Base-by-base conservation (phyloP, 352 stramenopile species). In the Globisporangium heterothallicum region DNA sequence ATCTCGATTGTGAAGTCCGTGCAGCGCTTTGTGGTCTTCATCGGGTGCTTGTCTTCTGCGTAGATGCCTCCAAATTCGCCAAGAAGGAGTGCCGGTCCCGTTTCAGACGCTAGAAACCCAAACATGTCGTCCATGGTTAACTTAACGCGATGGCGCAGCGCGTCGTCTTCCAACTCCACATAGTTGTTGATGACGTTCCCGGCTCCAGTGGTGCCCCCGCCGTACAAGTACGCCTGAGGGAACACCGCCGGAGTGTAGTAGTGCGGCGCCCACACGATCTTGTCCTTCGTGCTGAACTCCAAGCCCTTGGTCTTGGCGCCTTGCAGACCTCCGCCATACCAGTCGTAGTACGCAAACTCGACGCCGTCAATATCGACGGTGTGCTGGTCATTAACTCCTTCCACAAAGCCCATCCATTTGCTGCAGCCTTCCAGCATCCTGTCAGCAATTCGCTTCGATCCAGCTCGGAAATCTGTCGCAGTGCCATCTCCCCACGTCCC, bases 51-150 rank as follows among this genome's bases (percentile, higher is more conserved):
- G 49, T 75, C 66, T 0, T n/a, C 46, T 3, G 56, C 27, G 18
- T 75, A 75, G 6, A 75, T 40, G 0, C 66, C 66, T 6, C 64
- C 64, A 30, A 75, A 75, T 26, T 75, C 63, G 3, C 66, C 66
- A 8, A 74, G 49, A 18, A 74, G 4, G 13, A 74, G 42, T 16
- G 66, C 63, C 1, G 63, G 43, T 2, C 52, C 63, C 14, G 57
- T 63, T 13, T 61, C 46, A 3, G 48, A 53, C 6, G 61, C 59
- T 13, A 75, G 26, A 38, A 63, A 75, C 7, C 66, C 66, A 59
- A 75, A 75, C 66, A 75, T 75, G 48, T 73, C 47, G 34, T 73
- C 30, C 46, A 66, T 71, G 0, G 64, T 75, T 1, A 45, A 50
- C 14, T 65, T 41, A 12, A 72, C 42, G 7, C 66, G 59, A 7